Conservation (phyloP, 2,329 filamentous ascomycete genomes). For the Microascus cirrosus region DNA sequence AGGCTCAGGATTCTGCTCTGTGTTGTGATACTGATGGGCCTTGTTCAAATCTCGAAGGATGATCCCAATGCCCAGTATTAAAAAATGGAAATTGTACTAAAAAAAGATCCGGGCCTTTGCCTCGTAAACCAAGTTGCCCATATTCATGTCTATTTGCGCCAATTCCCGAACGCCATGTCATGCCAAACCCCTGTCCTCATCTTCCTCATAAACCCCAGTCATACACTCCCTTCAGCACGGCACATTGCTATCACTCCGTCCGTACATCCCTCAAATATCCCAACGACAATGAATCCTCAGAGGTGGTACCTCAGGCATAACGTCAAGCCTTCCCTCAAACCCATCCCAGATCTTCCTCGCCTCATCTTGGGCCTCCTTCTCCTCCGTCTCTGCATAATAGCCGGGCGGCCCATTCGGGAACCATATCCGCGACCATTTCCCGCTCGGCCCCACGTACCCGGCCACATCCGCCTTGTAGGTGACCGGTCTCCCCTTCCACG, state of each 20-base stretch:
- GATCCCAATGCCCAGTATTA: no score
- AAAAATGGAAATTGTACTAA: no score
- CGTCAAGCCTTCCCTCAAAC: constrained; percentile 58
- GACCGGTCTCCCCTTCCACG: constrained; percentile 55
- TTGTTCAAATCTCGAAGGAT: no score
- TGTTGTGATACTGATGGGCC: background rate
- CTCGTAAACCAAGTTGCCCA: no score
- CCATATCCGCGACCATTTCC: constrained; percentile 55
- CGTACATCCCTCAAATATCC: constrained; percentile 29
- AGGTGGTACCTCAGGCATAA: constrained; percentile 70
- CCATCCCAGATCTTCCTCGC: constrained; percentile 52
- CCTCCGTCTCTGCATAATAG: constrained; percentile 53
- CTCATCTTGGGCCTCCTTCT: constrained; percentile 46
- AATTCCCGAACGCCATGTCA: no score
- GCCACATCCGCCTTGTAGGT: constrained; percentile 41
- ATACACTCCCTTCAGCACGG: background rate
- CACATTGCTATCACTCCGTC: background rate
- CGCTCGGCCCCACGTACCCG: constrained; percentile 31
- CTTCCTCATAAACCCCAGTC: background rate
- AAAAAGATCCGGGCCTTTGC: no score
- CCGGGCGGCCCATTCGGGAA: constrained; percentile 60
- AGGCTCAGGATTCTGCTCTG: background rate
- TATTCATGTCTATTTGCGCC: no score
- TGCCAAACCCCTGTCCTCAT: background rate
- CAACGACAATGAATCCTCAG: constrained; percentile 64